Evolutionary conservation across 2,329 filamentous ascomycete species (phyloP), one percentile per base, ranked within the genome.

Genomic region (Canariomyces notabilis): DNA sequence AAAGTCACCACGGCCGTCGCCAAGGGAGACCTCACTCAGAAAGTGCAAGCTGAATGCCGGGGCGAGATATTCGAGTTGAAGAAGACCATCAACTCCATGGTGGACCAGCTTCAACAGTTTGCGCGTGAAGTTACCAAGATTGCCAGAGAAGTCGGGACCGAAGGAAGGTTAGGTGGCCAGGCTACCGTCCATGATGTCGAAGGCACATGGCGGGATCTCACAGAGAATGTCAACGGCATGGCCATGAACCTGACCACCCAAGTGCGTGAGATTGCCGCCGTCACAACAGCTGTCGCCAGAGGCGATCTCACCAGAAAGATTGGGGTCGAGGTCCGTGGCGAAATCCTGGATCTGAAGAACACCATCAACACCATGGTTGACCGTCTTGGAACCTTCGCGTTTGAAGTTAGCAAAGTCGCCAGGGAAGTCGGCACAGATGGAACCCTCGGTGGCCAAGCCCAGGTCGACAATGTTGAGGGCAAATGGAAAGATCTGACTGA

Each of bases 301-400:
- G 91, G 91, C 61, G 91, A 98, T 67, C 73, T 98, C 52, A 95
- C 88, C 52, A 89, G 93, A 70, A 97, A 96, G 73, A 96, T 98
- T 62, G 86, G 89, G 52, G 89, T 95, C 54, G 89, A 94, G 58
- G 93, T 89, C 43, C 83, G 89, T 65, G 91, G 91, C 61, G 93
- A 98, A 70, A 97, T 98, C 58, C 71, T 94, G 42, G 88, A 95
- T 63, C 74, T 98, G 52, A 98, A 98, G 71, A 89, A 90, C 61
- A 98, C 91, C 6, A 97, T 97, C 72, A 97, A 97, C 67, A 94
- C 87, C 62, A 97, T 97, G 91, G 93, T 97, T 64, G 91, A 97
- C 67, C 89, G 95, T 60, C 76, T 97, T 36, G 89, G 94, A 58
- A 91, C 91, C 37, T 97, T 97, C 64, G 91, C 91, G 47, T 93